Evolutionary conservation across 441 rosid genomes (phyloP).

Genomic region (Melianthus villosus): DNA sequence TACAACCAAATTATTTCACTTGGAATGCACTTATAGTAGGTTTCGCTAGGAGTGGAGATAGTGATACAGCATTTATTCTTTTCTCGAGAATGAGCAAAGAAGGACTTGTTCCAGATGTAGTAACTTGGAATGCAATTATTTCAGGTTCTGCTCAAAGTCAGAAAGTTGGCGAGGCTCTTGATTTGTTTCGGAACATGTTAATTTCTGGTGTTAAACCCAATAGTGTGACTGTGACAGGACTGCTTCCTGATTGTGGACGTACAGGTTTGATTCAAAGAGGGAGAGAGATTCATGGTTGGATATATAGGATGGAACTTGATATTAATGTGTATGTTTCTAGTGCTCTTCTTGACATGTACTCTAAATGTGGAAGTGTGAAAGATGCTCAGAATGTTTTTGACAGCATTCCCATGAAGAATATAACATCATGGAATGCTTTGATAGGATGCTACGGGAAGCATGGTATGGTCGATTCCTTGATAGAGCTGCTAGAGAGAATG

Average conservation of each 20-base stretch:
- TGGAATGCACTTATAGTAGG: slow-evolving; percentile 40
- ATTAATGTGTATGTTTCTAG: slow-evolving; percentile 20
- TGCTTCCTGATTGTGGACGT: slow-evolving; percentile 25
- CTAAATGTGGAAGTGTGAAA: slow-evolving; percentile 26
- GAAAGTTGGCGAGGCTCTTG: slow-evolving; percentile 18
- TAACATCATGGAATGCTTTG: slow-evolving; percentile 30
- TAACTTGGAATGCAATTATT: slow-evolving; percentile 30
- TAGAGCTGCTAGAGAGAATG: slow-evolving; percentile 23
- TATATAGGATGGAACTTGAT: slow-evolving; percentile 22
- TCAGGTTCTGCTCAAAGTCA: slow-evolving; percentile 25
- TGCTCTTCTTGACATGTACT: slow-evolving; percentile 34
- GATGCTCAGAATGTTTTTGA: slow-evolving; percentile 21
- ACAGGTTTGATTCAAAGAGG: slow-evolving; percentile 16
- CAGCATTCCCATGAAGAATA: slow-evolving; percentile 12
- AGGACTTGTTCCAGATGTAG: slow-evolving; percentile 24
- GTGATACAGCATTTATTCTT: slow-evolving; percentile 8
- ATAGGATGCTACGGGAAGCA: slow-evolving; percentile 32
- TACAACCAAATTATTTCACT: slow-evolving; percentile 27
- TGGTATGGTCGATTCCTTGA: slow-evolving; percentile 16
- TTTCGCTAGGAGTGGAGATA: slow-evolving; percentile 24
- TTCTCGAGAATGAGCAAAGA: slow-evolving; percentile 20
- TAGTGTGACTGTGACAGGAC: slow-evolving; percentile 22
- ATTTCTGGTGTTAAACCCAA: slow-evolving; percentile 21
- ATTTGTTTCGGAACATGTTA: slow-evolving; percentile 18
- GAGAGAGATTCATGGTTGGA: slow-evolving; percentile 26